Base-by-base conservation (phyloP, 352 stramenopile genomes). In the Poterioochromonas sp. region DNA sequence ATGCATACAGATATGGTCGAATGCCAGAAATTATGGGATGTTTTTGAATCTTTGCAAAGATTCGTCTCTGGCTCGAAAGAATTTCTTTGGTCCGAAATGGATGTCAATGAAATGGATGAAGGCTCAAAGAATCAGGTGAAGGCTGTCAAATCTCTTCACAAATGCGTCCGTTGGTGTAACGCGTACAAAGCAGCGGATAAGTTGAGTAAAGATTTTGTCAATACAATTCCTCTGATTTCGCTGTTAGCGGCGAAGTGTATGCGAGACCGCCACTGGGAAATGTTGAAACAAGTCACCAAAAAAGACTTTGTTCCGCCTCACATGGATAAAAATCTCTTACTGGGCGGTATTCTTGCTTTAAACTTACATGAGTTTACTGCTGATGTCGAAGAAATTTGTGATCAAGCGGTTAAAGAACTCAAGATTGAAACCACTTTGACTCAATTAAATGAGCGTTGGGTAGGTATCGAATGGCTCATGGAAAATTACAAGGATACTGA, bases 301-400 rank as follows among this genome's bases (percentile, higher is more conserved):
- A 90, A 88, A 62, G 85, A 91, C 34, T 97, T 97, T 81, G 84
- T 88, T n/a, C 93, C 91, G 22, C 93, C 92, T 0, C 92, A 96
- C 63, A 88, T 96, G 80, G 90, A 97, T 76, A 90, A 92, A 0
- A 83, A 93, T n/a, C 86, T 97, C 68, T 84, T 87, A 12, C 87
- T 98, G 0, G 92, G 90, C 29, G 83, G 93, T 47, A 88, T 98
- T 32, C 74, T 97, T 68, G 91, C 85, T 76, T 92, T 97, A 44
- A 94, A 97, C 74, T 83, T 98, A 26, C 90, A 97, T 79, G 90
- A 93, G 76, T 97, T 94, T 80, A 95, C 88, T 80, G 90, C 89
- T 26, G 91, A 97, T 40, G 94, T 98, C 53, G 95, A 95, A 39
- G 93, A 98, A 77, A 97, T 97, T 80, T 95, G 89, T 76, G 95